Base-by-base conservation (phyloP, 179 eudicot genomes). In the Drosera spatulata region DNA sequence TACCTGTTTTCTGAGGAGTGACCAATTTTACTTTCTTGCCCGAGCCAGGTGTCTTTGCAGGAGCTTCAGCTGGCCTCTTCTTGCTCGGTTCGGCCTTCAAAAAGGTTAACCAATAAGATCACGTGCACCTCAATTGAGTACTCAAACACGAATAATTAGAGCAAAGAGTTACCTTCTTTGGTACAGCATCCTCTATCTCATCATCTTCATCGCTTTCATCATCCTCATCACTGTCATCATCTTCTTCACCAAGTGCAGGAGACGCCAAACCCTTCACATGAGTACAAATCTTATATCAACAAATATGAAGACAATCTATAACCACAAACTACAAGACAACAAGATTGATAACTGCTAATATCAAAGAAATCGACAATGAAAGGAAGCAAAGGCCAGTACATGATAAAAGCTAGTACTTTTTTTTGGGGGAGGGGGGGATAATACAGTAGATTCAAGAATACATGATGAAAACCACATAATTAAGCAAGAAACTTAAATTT, bases 1-100 rank as follows among this genome's bases (percentile, higher is more conserved):
- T 53, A 87, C 95, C 91, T 67, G 80, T 73, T 68, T 80, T 80
- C 64, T 75, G 77, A 5, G 91, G 86, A 13, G 95, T 82, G 37
- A 52, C 71, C 39, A 75, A 39, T 64, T 87, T 87, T 14, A 86
- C 81, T 64, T 87, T 85, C 62, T 87, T 87, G 33, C 72, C 67
- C 54, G 78, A 65, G 44, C 66, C 75, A 66, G 88, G 85, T n/a
- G 86, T 80, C 64, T 82, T 85, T 7, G 64, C 52, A 5, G 84
- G 78, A 55, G 88, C 79, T 59, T 67, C 85, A 3, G 60, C 67
- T 11, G 73, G 33, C 66, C 91, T 81, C 71, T 87, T 85, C 69
- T 80, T 87, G 74, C 74, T 65, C 55, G 68, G 47, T 62, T 73
- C 78, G 46, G 67, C 73, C 88, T 87, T 71, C 68, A 64, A 58